phyloP scores from a whole-genome alignment of 2,329 filamentous ascomycete genomes.

The Saccharata proteae region DNA sequence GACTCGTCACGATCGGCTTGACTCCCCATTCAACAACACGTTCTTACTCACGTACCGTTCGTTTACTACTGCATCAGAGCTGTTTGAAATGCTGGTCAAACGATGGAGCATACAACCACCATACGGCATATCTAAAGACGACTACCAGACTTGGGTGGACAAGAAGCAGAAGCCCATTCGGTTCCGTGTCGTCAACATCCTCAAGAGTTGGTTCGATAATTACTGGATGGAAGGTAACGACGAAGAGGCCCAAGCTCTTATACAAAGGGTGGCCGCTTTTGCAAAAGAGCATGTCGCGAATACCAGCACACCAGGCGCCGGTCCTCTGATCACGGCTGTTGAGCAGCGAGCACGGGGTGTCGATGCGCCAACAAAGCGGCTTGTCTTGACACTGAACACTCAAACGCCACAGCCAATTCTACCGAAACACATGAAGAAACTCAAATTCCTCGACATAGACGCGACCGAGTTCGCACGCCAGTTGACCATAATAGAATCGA shows the following conservation, averaged over 20 bases:
- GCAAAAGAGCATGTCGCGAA: constrained; percentile 85
- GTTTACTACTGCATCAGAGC: constrained; percentile 78
- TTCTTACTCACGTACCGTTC: constrained; percentile 95
- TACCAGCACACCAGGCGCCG: constrained; percentile 82
- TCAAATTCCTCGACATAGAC: constrained; percentile 97
- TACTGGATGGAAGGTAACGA: constrained; percentile 97
- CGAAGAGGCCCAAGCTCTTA: constrained; percentile 70
- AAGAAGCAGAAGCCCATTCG: constrained; percentile 92
- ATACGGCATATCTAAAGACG: constrained; percentile 58
- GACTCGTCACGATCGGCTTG: constrained; percentile 88
- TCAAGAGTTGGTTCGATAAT: constrained; percentile 97
- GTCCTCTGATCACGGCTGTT: constrained; percentile 70
- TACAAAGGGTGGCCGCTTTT: constrained; percentile 81
- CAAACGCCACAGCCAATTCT: constrained; percentile 80
- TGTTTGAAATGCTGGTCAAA: constrained; percentile 86
- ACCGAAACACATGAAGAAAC: constrained; percentile 98
- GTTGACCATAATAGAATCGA: constrained; percentile 91
- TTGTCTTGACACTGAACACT: constrained; percentile 76
- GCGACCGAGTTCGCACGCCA: constrained; percentile 94
- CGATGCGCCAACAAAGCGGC: constrained; percentile 70
- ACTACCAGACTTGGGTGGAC: constrained; percentile 82
- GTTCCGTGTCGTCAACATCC: constrained; percentile 91
- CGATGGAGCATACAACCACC: constrained; percentile 89
- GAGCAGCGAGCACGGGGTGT: constrained; percentile 83
- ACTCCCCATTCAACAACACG: constrained; percentile 92